A percentile compares a stretch with the other conserved stretches of the same genome.
Conservation (phyloP, 306 rosid species). For the Prinsepia uniflora region DNA sequence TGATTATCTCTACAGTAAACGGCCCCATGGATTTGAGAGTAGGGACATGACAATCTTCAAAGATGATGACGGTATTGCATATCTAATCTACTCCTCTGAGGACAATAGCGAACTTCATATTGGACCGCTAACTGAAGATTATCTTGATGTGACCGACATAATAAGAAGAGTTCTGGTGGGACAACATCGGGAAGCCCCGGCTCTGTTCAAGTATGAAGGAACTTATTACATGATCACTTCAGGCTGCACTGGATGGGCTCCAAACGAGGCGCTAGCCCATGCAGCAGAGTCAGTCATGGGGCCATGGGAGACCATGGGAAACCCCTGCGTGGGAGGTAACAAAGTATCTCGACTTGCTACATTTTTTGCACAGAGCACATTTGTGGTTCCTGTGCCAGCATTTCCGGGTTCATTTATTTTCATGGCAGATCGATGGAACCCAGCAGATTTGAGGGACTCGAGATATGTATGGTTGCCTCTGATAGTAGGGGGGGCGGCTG, state of each 20-base stretch:
- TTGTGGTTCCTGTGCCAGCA: conserved; percentile 70
- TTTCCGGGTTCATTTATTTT: conserved; percentile 62
- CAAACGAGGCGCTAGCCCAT: conserved; percentile 87
- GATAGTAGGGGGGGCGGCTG: conserved; percentile 80
- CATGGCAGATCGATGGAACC: conserved; percentile 96
- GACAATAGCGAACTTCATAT: conserved; percentile 96
- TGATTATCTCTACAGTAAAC: conserved; percentile 74
- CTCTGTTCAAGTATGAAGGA: conserved; percentile 74
- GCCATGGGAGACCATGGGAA: conserved; percentile 92
- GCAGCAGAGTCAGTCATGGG: conserved; percentile 89
- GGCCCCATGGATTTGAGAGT: conserved; percentile 90
- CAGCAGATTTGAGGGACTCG: conserved; percentile 78
- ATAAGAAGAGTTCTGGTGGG: conserved; percentile 76
- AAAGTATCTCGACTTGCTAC: conserved; percentile 65
- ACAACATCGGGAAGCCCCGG: conserved; percentile 98
- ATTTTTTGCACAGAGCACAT: conserved; percentile 93
- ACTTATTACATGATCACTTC: conserved; percentile 98
- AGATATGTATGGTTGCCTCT: conserved; percentile 95
- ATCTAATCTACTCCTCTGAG: conserved; percentile 86
- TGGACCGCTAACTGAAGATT: conserved; percentile 76
- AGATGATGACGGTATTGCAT: conserved; percentile 82
- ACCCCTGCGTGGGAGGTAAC: conserved; percentile 82
- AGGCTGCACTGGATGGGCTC: conserved; percentile 99
- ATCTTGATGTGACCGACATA: conserved; percentile 57
- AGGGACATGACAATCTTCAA: conserved; percentile 94